Evolutionary conservation across 139 green algal genomes (phyloP), one percentile per base, ranked within the genome.

Genomic region (Nannochloris sp.): DNA sequence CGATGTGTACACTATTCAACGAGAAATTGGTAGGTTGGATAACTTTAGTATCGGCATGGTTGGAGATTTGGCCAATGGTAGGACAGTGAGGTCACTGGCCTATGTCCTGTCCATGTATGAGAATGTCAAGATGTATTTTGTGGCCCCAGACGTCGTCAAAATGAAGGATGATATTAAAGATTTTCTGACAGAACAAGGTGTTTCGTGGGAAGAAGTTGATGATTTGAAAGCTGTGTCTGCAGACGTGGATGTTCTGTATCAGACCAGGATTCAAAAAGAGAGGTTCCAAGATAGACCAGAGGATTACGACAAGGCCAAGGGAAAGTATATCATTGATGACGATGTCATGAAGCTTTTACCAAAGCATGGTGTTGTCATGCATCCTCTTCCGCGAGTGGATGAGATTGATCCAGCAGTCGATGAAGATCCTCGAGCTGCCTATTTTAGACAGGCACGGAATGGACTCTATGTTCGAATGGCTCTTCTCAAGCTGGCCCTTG

Each of bases 191-290:
- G 51, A 36, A 6, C 66, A 78, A 54, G 78, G 78, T 3, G 68
- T 95, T 15, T 66, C 84, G 19, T 98, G 90, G 90, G 78, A 90
- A 66, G 91, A 97, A 82, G 80, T 79, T 31, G 73, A 75, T 40
- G 80, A 90, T 71, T 74, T 94, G 37, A 60, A 68, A 61, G 64
- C 53, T 12, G 84, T 90, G 44, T 82, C 81, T 1, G 60, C 78
- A 1, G 76, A 94, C 36, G 87, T 90, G 37, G 92, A 99, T 61
- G 93, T 99, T 43, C 69, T 99, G 44, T 97, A 97, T 74, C 87
- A 96, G 79, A 99, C 94, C 18, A 81, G 94, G 72, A 98, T 99
- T 61, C 94, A 99, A 69, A 93, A 92, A 69, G 94, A 99, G 75
- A 80, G 94, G 4, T 99, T 98, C 78, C 78, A 85, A 67, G 73